Conservation (phyloP, 768 basidiomycete species). For the Tricholoma bakamatsutake region DNA sequence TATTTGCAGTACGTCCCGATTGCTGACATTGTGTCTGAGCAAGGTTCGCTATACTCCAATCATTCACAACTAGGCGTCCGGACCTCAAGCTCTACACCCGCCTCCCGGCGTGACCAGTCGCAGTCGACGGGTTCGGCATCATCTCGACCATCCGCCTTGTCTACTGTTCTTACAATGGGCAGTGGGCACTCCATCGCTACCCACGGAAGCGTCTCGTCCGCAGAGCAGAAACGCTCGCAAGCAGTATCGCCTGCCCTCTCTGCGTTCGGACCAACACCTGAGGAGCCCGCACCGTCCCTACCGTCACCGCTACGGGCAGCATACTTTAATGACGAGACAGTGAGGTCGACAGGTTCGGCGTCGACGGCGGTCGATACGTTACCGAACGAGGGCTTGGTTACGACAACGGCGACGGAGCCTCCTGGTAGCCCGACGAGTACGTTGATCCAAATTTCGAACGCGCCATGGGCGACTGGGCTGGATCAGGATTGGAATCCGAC, state of each 20-base stretch:
- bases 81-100: slow-evolving; percentile 49
- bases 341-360: slow-evolving; percentile 8
- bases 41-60: slow-evolving; percentile 62
- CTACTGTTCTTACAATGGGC: slow-evolving; percentile 23
- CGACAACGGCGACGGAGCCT: slow-evolving; percentile 9
- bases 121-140: slow-evolving; percentile 47
- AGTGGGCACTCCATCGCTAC: slow-evolving; percentile 39
- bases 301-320: slow-evolving; percentile 9
- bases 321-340: slow-evolving; percentile 16
- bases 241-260: slow-evolving; percentile 45
- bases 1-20: slow-evolving; percentile 37
- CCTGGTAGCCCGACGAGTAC: slow-evolving; percentile 24
- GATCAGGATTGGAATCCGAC: slow-evolving; percentile 32
- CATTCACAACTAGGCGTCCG: slow-evolving; percentile 45
- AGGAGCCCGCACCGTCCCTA: slow-evolving; percentile 9
- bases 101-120: slow-evolving; percentile 37
- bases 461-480: slow-evolving; percentile 38
- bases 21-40: slow-evolving; percentile 44
- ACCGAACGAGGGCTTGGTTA: background rate
- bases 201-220: slow-evolving; percentile 50
- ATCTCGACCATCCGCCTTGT: slow-evolving; percentile 45
- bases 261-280: slow-evolving; percentile 34
- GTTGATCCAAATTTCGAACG: slow-evolving; percentile 18
- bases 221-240: slow-evolving; percentile 34
- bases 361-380: slow-evolving; percentile 1